Evolutionary conservation across 371 early-diverging fungal genomes (phyloP).

Genomic region (Circinella minor): DNA sequence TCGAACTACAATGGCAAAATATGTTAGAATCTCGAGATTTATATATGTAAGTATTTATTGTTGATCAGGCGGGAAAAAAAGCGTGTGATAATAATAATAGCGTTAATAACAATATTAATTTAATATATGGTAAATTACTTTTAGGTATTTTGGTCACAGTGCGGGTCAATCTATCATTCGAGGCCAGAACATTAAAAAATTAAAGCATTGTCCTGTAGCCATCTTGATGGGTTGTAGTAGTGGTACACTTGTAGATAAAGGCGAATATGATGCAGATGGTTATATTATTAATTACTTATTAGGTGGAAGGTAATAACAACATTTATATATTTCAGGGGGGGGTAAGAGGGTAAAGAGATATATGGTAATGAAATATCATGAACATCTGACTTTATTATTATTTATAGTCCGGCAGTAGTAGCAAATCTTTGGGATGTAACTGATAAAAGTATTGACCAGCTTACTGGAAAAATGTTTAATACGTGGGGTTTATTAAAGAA

Average conservation of each 20-base stretch:
- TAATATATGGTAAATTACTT: neutral
- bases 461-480: conserved; percentile 70
- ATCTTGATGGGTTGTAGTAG: conserved; percentile 94
- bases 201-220: conserved; percentile 73
- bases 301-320: conserved; percentile 64
- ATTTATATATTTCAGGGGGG: neutral
- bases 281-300: conserved; percentile 79
- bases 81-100: neutral
- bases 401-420: conserved; percentile 78
- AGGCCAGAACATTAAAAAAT: conserved; percentile 65
- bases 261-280: conserved; percentile 90
- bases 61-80: conserved; percentile 18
- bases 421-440: conserved; percentile 99
- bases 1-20: conserved; percentile 64
- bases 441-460: conserved; percentile 97
- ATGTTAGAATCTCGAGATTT: conserved; percentile 66
- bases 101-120: conserved; percentile 10
- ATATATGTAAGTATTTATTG: conserved; percentile 62
- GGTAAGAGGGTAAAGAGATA: neutral
- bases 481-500: conserved; percentile 71
- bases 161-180: conserved; percentile 90
- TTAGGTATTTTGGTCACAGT: conserved; percentile 97
- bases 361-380: neutral
- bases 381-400: neutral
- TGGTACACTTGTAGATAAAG: conserved; percentile 69